phyloP scores from a whole-genome alignment of 371 early-diverging fungal species.

The Syncephalastrum contaminatum region DNA sequence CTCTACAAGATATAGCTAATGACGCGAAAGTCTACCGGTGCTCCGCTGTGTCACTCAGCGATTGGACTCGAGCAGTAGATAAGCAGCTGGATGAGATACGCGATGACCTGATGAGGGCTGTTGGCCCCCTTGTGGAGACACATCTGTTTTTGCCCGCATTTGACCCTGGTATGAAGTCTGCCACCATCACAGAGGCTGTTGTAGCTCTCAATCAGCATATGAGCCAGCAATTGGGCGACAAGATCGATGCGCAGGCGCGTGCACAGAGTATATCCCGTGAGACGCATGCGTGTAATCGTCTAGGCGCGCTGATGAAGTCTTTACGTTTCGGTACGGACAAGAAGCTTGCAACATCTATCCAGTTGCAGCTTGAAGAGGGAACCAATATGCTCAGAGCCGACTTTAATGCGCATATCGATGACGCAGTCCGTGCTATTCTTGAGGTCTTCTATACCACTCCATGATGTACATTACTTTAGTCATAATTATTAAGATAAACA shows the following conservation, averaged over 20 bases:
- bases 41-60: constrained; percentile 15
- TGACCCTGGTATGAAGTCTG: constrained; percentile 6
- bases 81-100: constrained; percentile 32
- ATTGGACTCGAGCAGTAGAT: constrained; percentile 2
- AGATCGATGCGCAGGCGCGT: constrained; percentile 27
- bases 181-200: constrained; percentile 4
- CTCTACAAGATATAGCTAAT: background rate
- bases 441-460: constrained; percentile 5
- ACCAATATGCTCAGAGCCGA: background rate
- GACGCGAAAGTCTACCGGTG: constrained; percentile 10
- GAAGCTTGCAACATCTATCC: no score
- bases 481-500: no score
- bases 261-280: background rate
- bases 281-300: no score
- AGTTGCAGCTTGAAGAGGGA: no score
- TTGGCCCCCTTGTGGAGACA: constrained; percentile 23
- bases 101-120: constrained; percentile 28
- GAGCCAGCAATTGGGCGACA: constrained; percentile 30
- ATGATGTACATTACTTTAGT: no score
- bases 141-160: constrained; percentile 15
- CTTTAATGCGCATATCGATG: constrained; percentile 15
- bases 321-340: no score
- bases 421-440: constrained; percentile 9
- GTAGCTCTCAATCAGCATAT: constrained; percentile 26
- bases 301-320: no score